These are phyloP conservation scores for Radiomyces spectabilis DNA, from an alignment of 192 early-diverging fungal species.

Conservation along the genomic window DNA sequence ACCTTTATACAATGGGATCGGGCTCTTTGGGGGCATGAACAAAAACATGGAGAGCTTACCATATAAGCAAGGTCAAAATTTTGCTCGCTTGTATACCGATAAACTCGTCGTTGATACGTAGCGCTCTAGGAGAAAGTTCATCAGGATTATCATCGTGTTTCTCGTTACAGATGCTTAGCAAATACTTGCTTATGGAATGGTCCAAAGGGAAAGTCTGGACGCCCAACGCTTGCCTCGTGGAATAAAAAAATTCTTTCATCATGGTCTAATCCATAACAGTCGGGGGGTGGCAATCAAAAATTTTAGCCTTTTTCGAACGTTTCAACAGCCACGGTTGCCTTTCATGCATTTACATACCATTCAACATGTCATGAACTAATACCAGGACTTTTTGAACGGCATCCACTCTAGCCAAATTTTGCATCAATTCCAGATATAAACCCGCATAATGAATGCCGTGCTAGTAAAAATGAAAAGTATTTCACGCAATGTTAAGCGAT, in stretches of 20 bases:
- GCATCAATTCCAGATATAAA: slow-evolving; percentile 62
- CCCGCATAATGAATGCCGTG: slow-evolving; percentile 46
- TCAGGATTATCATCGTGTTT: not conserved
- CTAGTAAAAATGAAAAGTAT: not conserved
- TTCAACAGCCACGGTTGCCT: too few relatives aligned
- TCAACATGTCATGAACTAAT: slow-evolving; percentile 70
- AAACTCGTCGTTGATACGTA: slow-evolving; percentile 82
- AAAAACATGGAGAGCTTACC: too few relatives aligned
- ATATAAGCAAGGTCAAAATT: slow-evolving; percentile 60
- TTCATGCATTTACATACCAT: slow-evolving; percentile 30
- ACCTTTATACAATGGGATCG: too few relatives aligned
- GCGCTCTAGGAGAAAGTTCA: slow-evolving; percentile 39
- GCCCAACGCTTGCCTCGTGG: slow-evolving; percentile 18
- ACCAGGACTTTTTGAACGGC: slow-evolving; percentile 86
- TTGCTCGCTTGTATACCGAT: slow-evolving; percentile 81
- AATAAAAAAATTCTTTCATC: slow-evolving; percentile 40
- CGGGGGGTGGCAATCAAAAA: not conserved
- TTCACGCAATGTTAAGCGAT: not conserved
- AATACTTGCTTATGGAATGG: slow-evolving; percentile 48
- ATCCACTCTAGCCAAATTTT: slow-evolving; percentile 77
- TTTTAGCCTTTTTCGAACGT: too few relatives aligned
- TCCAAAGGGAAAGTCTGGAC: slow-evolving; percentile 34
- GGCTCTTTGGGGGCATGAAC: too few relatives aligned
- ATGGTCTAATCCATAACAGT: slow-evolving; percentile 31
- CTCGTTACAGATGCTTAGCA: not conserved